Conservation (phyloP, 257 asterid genomes). For the Jaltomata sinuosa region DNA sequence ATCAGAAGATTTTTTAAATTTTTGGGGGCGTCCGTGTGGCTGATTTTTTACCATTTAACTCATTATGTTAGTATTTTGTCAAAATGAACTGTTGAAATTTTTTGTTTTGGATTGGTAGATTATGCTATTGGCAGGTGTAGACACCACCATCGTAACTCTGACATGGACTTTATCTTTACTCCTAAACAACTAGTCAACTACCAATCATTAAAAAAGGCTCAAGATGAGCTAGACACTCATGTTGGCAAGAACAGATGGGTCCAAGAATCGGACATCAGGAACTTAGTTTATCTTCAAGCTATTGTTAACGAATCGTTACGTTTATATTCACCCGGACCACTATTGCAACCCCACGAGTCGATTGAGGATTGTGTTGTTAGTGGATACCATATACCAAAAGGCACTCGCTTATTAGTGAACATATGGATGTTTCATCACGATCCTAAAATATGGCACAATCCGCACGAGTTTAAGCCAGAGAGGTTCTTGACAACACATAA, state of each 20-base stretch:
- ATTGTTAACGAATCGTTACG: constrained; percentile 42
- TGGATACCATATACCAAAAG: constrained; percentile 31
- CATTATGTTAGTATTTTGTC: too few relatives aligned
- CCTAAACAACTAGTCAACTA: constrained; percentile 28
- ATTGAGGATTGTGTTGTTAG: constrained; percentile 26
- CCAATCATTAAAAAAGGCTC: constrained; percentile 16
- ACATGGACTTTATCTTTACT: constrained; percentile 32
- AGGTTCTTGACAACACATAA: constrained; percentile 29
- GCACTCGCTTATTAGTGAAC: too few relatives aligned
- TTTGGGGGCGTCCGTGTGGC: constrained; percentile 1
- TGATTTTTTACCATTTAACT: constrained; percentile 12
- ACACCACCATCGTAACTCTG: constrained; percentile 17
- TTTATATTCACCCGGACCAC: constrained; percentile 24
- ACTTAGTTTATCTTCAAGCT: constrained; percentile 35
- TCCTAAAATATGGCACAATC: too few relatives aligned
- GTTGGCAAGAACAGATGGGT: constrained; percentile 28
- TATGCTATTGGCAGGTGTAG: constrained; percentile 20
- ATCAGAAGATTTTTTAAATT: constrained; percentile 9
- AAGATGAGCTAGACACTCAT: constrained; percentile 30
- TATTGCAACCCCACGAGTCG: constrained; percentile 11
- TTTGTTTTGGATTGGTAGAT: not conserved
- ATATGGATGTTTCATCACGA: too few relatives aligned
- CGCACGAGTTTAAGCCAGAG: constrained; percentile 25
- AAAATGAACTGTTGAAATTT: not conserved
- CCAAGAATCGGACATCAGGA: constrained; percentile 25